A percentile compares a stretch with the other conserved stretches of the same genome.
phyloP scores from a whole-genome alignment of 768 basidiomycete species.

The Lactifluus hygrophoroides region DNA sequence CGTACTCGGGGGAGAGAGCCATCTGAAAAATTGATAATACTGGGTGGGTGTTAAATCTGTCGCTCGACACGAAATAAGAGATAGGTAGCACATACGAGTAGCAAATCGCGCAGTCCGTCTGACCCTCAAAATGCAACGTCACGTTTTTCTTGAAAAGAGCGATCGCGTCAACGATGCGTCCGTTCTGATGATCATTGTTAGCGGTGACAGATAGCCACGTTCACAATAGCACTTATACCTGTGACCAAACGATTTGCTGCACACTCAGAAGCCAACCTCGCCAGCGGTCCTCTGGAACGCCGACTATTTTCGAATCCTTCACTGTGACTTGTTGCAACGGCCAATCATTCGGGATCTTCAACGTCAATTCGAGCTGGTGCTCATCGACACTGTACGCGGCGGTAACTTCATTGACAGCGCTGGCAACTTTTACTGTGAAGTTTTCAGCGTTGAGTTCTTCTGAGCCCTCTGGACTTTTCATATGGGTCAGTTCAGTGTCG shows the following conservation, averaged over 20 bases:
- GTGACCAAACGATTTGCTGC: slow-evolving; percentile 81
- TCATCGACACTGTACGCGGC: slow-evolving; percentile 88
- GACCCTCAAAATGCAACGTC: slow-evolving; percentile 85
- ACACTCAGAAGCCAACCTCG: slow-evolving; percentile 89
- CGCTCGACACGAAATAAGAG: background rate
- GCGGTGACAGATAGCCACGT: background rate
- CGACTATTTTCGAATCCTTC: slow-evolving; percentile 74
- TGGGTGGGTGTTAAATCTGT: slow-evolving; percentile 24
- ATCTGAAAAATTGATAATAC: slow-evolving; percentile 87
- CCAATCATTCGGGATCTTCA: slow-evolving; percentile 85
- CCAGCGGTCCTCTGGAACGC: slow-evolving; percentile 87
- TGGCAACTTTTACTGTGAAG: slow-evolving; percentile 68
- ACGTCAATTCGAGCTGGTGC: slow-evolving; percentile 79
- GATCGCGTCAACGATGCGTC: slow-evolving; percentile 81
- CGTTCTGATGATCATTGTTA: slow-evolving; percentile 48
- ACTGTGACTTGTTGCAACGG: slow-evolving; percentile 84
- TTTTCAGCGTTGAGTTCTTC: slow-evolving; percentile 67
- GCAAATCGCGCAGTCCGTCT: slow-evolving; percentile 94
- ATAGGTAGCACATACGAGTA: slow-evolving; percentile 51
- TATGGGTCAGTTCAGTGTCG: slow-evolving; percentile 66
- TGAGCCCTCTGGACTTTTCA: slow-evolving; percentile 46
- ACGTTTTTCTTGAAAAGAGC: slow-evolving; percentile 93
- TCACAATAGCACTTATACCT: slow-evolving; percentile 43
- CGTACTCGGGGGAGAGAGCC: slow-evolving; percentile 81
- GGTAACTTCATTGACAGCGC: slow-evolving; percentile 68